Evolutionary conservation across 495 filamentous ascomycete species (phyloP).

Genomic region (Aspergillus ostianus): DNA sequence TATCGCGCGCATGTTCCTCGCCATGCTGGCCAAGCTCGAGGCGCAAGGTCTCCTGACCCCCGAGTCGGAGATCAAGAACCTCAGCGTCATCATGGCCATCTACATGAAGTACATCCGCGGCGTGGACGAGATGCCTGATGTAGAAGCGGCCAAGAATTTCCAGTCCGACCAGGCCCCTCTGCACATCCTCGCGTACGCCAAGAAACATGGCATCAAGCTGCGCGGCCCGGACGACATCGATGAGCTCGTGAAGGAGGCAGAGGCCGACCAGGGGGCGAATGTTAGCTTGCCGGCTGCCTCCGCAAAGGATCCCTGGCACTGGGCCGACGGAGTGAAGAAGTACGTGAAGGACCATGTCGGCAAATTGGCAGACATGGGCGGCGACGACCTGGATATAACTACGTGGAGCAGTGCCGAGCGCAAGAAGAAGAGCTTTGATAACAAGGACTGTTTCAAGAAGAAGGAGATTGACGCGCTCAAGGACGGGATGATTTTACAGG

Average conservation of each 20-base stretch:
- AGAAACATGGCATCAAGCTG: slow-evolving; percentile 17
- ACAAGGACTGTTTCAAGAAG: slow-evolving; percentile 23
- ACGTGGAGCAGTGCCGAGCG: slow-evolving; percentile 21
- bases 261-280: slow-evolving; percentile 12
- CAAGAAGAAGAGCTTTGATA: slow-evolving; percentile 18
- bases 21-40: slow-evolving; percentile 30
- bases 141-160: slow-evolving; percentile 6
- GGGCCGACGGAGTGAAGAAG: slow-evolving; percentile 8
- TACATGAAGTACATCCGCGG: slow-evolving; percentile 13
- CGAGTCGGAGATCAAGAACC: slow-evolving; percentile 32
- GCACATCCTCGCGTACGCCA: slow-evolving; percentile 21
- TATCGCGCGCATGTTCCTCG: slow-evolving; percentile 31
- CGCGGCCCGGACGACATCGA: not conserved
- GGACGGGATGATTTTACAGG: slow-evolving; percentile 22
- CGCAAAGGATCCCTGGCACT: slow-evolving; percentile 25
- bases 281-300: slow-evolving; percentile 13
- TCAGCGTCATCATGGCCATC: slow-evolving; percentile 29
- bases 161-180: slow-evolving; percentile 6
- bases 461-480: slow-evolving; percentile 21
- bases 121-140: not conserved
- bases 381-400: slow-evolving; percentile 27
- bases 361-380: slow-evolving; percentile 17
- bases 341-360: slow-evolving; percentile 9
- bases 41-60: slow-evolving; percentile 23
- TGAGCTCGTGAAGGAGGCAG: slow-evolving; percentile 12